Conservation (phyloP, 371 early-diverging fungal genomes). For the Mortierella polycephala region DNA sequence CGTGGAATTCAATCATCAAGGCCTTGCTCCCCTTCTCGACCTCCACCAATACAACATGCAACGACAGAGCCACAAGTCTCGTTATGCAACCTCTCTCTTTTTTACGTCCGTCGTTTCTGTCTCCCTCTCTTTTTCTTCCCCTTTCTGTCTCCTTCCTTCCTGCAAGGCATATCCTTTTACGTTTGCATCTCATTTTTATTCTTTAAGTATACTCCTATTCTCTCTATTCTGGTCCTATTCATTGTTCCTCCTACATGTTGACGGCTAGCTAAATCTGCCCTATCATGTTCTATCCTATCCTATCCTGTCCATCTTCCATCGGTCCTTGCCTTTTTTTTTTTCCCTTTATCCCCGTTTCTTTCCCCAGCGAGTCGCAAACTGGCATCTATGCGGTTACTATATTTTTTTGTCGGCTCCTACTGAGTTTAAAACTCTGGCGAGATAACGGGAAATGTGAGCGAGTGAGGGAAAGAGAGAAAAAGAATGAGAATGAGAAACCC, state of each 20-base stretch:
- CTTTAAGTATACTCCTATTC: no score
- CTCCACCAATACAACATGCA: background rate
- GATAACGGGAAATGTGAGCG: background rate
- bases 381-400: background rate
- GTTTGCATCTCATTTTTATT: no score
- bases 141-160: slow-evolving; percentile 6
- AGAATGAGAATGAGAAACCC: background rate
- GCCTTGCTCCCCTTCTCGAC: background rate
- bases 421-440: background rate
- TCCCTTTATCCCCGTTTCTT: slow-evolving; percentile 6
- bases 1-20: background rate
- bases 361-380: background rate
- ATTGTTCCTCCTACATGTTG: no score
- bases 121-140: background rate
- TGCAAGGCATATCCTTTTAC: no score
- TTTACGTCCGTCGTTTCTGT: background rate
- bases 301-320: no score
- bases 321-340: background rate
- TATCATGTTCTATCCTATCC: no score
- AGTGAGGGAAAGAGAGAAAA: background rate
- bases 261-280: no score
- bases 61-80: background rate
- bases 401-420: background rate
- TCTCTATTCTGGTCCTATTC: no score
- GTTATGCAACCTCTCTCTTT: background rate